Conservation (phyloP, 1,284 basidiomycete species). For the Wallemia mellicola region DNA sequence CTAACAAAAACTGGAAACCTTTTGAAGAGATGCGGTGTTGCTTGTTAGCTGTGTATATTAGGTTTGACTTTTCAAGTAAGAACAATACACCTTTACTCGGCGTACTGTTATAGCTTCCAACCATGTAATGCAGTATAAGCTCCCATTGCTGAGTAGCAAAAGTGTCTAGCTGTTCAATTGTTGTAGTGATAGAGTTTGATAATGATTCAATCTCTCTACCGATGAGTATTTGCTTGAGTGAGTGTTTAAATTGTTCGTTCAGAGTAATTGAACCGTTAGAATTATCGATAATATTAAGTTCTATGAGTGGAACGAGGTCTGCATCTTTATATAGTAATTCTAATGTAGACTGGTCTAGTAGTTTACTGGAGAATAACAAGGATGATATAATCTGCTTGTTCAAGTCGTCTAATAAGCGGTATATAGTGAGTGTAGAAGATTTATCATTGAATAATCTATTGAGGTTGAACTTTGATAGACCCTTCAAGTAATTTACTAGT, state of each 20-base stretch:
- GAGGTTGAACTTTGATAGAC: background rate
- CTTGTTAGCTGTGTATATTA: slow-evolving; percentile 31
- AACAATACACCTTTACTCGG: slow-evolving; percentile 55
- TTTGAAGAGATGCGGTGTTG: slow-evolving; percentile 56
- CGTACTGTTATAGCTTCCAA: slow-evolving; percentile 31
- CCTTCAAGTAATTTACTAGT: background rate
- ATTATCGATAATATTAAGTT: background rate
- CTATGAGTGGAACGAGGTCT: background rate
- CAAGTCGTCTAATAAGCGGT: background rate
- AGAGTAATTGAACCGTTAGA: background rate
- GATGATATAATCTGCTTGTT: background rate
- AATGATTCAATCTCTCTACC: background rate
- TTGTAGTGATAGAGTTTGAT: slow-evolving; percentile 13
- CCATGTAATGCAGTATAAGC: slow-evolving; percentile 95
- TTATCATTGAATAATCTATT: background rate
- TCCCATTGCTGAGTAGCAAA: slow-evolving; percentile 88
- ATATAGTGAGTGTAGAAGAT: background rate
- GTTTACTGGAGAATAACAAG: background rate
- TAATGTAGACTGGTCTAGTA: background rate
- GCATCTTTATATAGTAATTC: background rate
- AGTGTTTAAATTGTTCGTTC: background rate
- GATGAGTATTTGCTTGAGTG: background rate
- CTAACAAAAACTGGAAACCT: slow-evolving; percentile 88
- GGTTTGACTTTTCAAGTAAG: slow-evolving; percentile 50
- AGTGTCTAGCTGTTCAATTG: slow-evolving; percentile 37